Evolutionary conservation across 805 yeast genomes (phyloP).

Genomic region (Spencermartinsiella europaea): DNA sequence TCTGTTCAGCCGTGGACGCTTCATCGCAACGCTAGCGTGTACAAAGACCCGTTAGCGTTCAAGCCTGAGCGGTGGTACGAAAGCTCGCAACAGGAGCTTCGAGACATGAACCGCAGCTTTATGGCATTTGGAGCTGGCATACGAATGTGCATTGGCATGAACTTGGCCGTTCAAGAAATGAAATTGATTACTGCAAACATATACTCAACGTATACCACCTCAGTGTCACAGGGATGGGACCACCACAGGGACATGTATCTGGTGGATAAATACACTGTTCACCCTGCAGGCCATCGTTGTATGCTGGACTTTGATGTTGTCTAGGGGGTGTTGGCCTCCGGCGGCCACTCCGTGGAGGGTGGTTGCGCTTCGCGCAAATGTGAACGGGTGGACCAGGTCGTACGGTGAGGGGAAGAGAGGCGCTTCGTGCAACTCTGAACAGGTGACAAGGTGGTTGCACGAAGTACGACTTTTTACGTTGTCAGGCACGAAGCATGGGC

Average conservation of each 20-base stretch:
- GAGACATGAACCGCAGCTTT: slow-evolving; percentile 46
- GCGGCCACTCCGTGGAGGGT: no score
- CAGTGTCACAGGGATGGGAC: slow-evolving; percentile 29
- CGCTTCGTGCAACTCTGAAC: no score
- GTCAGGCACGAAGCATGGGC: no score
- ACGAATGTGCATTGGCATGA: slow-evolving; percentile 70
- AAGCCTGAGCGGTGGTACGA: slow-evolving; percentile 59
- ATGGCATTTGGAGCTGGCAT: slow-evolving; percentile 71
- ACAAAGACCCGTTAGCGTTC: slow-evolving; percentile 48
- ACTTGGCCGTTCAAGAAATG: slow-evolving; percentile 62
- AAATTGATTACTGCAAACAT: slow-evolving; percentile 51
- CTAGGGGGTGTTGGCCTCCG: no score
- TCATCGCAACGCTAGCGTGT: slow-evolving; percentile 48
- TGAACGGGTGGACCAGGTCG: no score
- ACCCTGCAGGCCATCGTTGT: slow-evolving; percentile 49
- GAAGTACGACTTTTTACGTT: no score
- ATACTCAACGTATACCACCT: slow-evolving; percentile 28
- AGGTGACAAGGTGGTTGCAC: no score
- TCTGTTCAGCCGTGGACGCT: slow-evolving; percentile 64
- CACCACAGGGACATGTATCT: slow-evolving; percentile 52
- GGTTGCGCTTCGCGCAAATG: no score
- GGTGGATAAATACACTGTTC: slow-evolving; percentile 52
- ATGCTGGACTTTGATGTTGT: slow-evolving; percentile 41
- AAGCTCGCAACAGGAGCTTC: slow-evolving; percentile 35
- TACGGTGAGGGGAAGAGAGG: no score